Base-by-base conservation (phyloP, 495 filamentous ascomycete species). In the Cercophora newfieldiana region DNA sequence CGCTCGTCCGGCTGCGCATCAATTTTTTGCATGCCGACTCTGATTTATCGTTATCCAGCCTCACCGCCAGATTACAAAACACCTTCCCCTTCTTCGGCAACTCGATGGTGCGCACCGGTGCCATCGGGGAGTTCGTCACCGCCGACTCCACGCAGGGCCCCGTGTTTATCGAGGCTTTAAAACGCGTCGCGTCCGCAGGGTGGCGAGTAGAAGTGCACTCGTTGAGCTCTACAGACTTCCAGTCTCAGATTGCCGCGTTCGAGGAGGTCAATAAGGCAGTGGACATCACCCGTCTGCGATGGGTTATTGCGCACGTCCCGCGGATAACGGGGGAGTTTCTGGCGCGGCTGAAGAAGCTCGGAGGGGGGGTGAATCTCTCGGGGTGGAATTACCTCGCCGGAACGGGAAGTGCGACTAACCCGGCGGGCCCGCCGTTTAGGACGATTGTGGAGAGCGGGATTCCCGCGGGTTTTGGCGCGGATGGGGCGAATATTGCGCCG, bases 201-300 rank as follows among this genome's bases (percentile, higher is more conserved):
- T 75, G 73, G 73, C 71, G 73, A 14, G 64, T 73, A 0, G 73
- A 75, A 51, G 71, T 73, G 16, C 73, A 75, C 53, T 72, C 73
- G 3, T 55, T 75, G 3, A 65, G 62, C 0, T 59, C 22, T 0
- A 65, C 59, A 0, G 73, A 75, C 24, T 71, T 54, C 33, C 33
- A 68, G 26, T 55, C 54, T 6, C 68, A 73, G 50, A 71, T 75
- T 49, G 48, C 67, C 12, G 50, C 62, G 0, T 75, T 69, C 31
- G 73, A 75, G 31, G 37, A 50, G 0, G 33, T 72, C 53, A 47
- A 73, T 12, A 44, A 57, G 28, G 48, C 16, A 16, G 49, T 25
- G 22, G 48, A 22, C 24, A 65, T 75, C 19, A 56, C 53, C 1
- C 63, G 61, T 0, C 50, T 75, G 33, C 63, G 71, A 25, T 75